These are phyloP conservation scores for Boletus semigastroideus DNA, from an alignment of 1,284 basidiomycete genomes.

Conservation along the genomic window DNA sequence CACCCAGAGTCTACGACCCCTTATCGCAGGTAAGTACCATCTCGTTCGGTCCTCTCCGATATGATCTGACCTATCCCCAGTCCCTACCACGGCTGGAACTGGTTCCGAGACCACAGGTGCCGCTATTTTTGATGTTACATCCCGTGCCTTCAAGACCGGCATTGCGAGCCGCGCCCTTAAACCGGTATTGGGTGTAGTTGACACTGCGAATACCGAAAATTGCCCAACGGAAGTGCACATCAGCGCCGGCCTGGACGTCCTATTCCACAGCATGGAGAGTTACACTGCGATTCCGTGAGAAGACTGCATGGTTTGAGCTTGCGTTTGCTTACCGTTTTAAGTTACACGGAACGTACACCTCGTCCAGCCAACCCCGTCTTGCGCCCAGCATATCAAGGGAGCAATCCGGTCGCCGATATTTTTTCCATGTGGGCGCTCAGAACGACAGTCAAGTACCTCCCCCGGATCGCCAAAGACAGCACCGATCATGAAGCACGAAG, in stretches of 20 bases:
- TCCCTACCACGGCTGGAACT: slow-evolving; percentile 97
- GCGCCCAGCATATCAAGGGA: slow-evolving; percentile 93
- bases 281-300: slow-evolving; percentile 86
- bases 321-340: slow-evolving; percentile 28
- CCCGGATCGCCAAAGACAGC: slow-evolving; percentile 79
- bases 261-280: slow-evolving; percentile 94
- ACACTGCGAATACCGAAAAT: slow-evolving; percentile 84
- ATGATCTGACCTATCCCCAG: slow-evolving; percentile 31
- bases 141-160: slow-evolving; percentile 92
- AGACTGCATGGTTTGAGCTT: background rate
- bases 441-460: slow-evolving; percentile 89
- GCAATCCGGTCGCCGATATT: slow-evolving; percentile 95
- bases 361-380: slow-evolving; percentile 89
- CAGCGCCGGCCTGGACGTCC: slow-evolving; percentile 88
- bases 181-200: slow-evolving; percentile 80
- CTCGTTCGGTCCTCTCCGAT: background rate
- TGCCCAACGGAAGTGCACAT: slow-evolving; percentile 87
- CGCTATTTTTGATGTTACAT: slow-evolving; percentile 92
- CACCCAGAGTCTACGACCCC: slow-evolving; percentile 70
- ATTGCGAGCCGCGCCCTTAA: slow-evolving; percentile 92
- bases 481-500: slow-evolving; percentile 82
- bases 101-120: slow-evolving; percentile 98
- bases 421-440: slow-evolving; percentile 95
- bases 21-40: slow-evolving; percentile 71
- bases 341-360: slow-evolving; percentile 86